Evolutionary conservation across 2,329 filamentous ascomycete genomes (phyloP), one percentile per base, ranked within the genome.

Genomic region (Akanthomyces uredinophilus): DNA sequence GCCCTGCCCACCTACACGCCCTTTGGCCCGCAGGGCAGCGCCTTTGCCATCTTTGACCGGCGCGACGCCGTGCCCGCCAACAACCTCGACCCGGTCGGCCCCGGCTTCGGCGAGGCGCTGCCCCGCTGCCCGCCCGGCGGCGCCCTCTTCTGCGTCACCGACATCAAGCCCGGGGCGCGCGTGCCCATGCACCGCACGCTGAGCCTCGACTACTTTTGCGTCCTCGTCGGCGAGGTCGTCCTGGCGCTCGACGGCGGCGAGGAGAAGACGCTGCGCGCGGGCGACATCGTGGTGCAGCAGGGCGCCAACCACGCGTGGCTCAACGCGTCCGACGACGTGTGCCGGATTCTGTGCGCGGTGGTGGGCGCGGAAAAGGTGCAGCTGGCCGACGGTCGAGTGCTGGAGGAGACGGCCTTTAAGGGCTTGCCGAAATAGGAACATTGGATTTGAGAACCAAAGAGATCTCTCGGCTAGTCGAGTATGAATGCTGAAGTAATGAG

Each of bases 241-340:
- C 65, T 78, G n/a, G 66, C 62, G 5, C 70, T 81, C 1, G 78
- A 80, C 63, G 67, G 70, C 4, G 77, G 77, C 6, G 76, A 75
- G 54, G 76, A 77, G 67, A 77, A 69, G 64, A 70, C 68, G 5
- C 29, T 79, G 2, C 64, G 63, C 32, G 66, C 68, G 2, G 77
- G 77, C 13, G 77, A 80, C 49, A 65, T 74, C n/a, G 68, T 78
- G 39, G 69, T 79, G 0, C 74, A 79, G 66, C 69, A 75, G 46
- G 79, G 79, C 0, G 72, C 71, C 10, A 79, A 76, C 60, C 80
- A 82, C 67, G 68, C 69, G 13, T 82, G 79, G 77, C 67, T 72
- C 18, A 81, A 81, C 62, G 70, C 73, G 18, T 71, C 71, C 0
- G 64, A 70, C 2, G 71, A 74, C 51, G 64, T 71, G 18, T 79